phyloP scores from a whole-genome alignment of 2,329 filamentous ascomycete species.

The Sphaerulina musiva region DNA sequence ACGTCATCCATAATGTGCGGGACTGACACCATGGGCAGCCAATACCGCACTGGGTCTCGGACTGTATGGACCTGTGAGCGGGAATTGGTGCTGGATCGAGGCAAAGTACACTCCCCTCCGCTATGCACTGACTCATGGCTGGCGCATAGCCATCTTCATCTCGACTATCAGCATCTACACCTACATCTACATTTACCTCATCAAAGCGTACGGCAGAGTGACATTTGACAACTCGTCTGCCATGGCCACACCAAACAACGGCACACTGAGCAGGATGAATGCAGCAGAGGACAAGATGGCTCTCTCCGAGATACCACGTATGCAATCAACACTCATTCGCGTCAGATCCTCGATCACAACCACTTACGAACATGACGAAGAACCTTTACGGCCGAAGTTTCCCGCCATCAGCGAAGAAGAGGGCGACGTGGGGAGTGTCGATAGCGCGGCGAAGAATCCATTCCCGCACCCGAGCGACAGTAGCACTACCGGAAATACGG shows the following conservation, averaged over 20 bases:
- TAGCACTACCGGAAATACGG: background rate
- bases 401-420: slow-evolving; percentile 3
- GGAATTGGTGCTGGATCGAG: slow-evolving; percentile 48
- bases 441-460: background rate
- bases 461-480: background rate
- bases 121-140: slow-evolving; percentile 43
- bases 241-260: background rate
- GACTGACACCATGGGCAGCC: slow-evolving; percentile 5
- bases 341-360: slow-evolving; percentile 11
- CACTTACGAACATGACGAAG: slow-evolving; percentile 5
- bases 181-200: slow-evolving; percentile 39
- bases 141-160: slow-evolving; percentile 42
- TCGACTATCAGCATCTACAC: slow-evolving; percentile 39
- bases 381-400: background rate
- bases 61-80: slow-evolving; percentile 37
- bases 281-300: background rate
- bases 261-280: background rate
- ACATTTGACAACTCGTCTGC: slow-evolving; percentile 1
- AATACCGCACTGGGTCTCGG: slow-evolving; percentile 29
- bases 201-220: slow-evolving; percentile 17
- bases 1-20: background rate
- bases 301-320: background rate
- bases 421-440: background rate
- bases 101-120: slow-evolving; percentile 36
- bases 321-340: slow-evolving; percentile 3